These are phyloP conservation scores for Phytophthora tentaculata DNA, from an alignment of 352 stramenopile species.

Conservation along the genomic window DNA sequence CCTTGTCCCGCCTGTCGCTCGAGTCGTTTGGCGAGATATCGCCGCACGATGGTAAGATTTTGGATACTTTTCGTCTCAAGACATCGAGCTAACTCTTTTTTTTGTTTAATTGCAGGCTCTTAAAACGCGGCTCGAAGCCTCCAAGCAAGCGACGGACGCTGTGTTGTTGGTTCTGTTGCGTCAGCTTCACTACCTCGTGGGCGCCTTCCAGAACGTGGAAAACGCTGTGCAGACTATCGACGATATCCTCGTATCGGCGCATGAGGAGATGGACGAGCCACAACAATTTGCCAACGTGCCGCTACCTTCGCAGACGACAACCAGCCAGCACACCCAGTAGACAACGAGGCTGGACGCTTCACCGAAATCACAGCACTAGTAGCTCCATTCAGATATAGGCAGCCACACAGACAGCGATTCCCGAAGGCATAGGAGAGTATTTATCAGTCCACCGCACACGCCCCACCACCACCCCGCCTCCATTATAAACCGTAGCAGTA, in stretches of 20 bases:
- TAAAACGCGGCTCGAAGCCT: slow-evolving; percentile 51
- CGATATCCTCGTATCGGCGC: slow-evolving; percentile 54
- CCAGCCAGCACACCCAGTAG: slow-evolving; percentile 39
- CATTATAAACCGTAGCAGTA: neutral
- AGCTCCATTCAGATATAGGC: slow-evolving; percentile 25
- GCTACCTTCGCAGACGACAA: slow-evolving; percentile 21
- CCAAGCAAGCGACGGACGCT: slow-evolving; percentile 42
- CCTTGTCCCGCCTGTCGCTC: slow-evolving; percentile 47
- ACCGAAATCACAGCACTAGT: slow-evolving; percentile 17
- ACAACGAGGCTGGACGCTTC: slow-evolving; percentile 7
- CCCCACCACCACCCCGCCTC: neutral
- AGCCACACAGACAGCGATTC: slow-evolving; percentile 25
- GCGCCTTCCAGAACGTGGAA: slow-evolving; percentile 76
- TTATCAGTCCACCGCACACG: slow-evolving; percentile 45
- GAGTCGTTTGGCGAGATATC: slow-evolving; percentile 65
- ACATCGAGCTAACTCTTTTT: slow-evolving; percentile 6
- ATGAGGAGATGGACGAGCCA: slow-evolving; percentile 40
- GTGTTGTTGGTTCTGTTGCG: slow-evolving; percentile 62
- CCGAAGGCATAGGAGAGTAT: slow-evolving; percentile 43
- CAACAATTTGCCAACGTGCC: slow-evolving; percentile 26
- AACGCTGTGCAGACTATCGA: slow-evolving; percentile 67
- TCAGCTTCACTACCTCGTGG: slow-evolving; percentile 77
- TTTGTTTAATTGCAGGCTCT: slow-evolving; percentile 38
- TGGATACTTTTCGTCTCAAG: slow-evolving; percentile 4
- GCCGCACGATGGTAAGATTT: slow-evolving; percentile 56